Evolutionary conservation across 2,329 filamentous ascomycete species (phyloP), one percentile per base, ranked within the genome.

Genomic region (Chaetomiaceae sp.): DNA sequence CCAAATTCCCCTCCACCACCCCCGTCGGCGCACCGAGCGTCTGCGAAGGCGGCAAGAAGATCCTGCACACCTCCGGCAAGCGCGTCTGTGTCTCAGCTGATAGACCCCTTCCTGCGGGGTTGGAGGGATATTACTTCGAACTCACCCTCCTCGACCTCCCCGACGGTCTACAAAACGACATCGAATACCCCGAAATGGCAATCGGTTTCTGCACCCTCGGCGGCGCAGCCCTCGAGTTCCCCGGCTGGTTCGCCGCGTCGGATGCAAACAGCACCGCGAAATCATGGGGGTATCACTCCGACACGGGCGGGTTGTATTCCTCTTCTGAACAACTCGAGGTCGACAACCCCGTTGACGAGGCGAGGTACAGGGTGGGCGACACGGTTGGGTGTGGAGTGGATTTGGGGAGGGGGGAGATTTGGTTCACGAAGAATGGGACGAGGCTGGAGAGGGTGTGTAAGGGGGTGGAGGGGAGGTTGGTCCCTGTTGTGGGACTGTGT

Each of bases 101-200:
- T 40, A 46, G 47, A 23, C 58, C 59, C 17, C 47, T 61, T n/a
- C 61, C 61, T 0, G 31, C 51, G 0, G 55, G 58, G 6, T 20
- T 63, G 42, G 59, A 56, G 27, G 15, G 47, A 29, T 61, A 58
- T 33, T 63, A 63, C 23, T 63, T 59, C 29, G 61, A 63, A 43
- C 36, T 63, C 1, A 57, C 47, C 4, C 34, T 61, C n/a, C 17
- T 11, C 4, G 34, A 51, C 4, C 4, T 51, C 11, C 25, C 11
- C 2, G 45, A 36, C 25, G 25, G 9, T n/a, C 25, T 5, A 27
- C 27, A 31, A 11, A 43, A 31, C 6, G 27, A 19, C 8, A 38
- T n/a, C 22, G 29, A 37, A 36, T 46, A 36, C n/a, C 49, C 51
- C 2, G 40, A 46, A 22, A 38, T 61, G 17, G 59, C 56, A 3